Evolutionary conservation across 169 alveolate genomes (phyloP), one percentile per base, ranked within the genome.

Genomic region (Eimeria zaria): DNA sequence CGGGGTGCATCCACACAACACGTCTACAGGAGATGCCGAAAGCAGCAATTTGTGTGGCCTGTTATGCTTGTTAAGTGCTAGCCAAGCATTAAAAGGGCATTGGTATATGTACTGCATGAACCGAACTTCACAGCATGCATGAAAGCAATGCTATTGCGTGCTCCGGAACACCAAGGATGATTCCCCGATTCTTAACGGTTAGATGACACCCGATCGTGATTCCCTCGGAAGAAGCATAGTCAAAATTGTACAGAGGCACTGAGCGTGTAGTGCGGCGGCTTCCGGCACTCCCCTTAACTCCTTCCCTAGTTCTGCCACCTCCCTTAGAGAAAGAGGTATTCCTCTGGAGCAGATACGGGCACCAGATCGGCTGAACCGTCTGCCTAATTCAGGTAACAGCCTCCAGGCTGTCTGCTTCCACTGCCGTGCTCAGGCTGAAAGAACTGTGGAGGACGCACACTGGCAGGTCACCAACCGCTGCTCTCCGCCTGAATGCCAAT

Each of bases 401-500:
- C 58, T 60, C 81, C 62, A 12, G 1, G 12, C n/a, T 48, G n/a
- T 74, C 27, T 55, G 22, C 39, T 67, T 80, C 83, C 51, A 1
- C n/a, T 27, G 96, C 46, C 69, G 58, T 39, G 78, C 33, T 46
- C 90, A 76, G 91, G 96, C 91, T 9, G 67, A 73, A 48, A 83
- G 76, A 39, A 84, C 84, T 30, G 84, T 24, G 33, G 80, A 55
- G 41, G 84, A 74, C n/a, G 20, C 76, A 41, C 27, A 84, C 33
- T 91, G 97, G 46, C 98, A 98, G 88, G 97, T 99, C 44, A 27
- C 5, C 30, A 18, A 22, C 18, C 76, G 36, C 71, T 22, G 30
- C 24, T 1, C 24, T 11, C 18, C 33, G 30, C 36, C 1, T 69
- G 53, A 36, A 36, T 12, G 51, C 81, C 12, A 33, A 11, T 36